Base-by-base conservation (phyloP, 768 basidiomycete species). In the Suillus alpinus region DNA sequence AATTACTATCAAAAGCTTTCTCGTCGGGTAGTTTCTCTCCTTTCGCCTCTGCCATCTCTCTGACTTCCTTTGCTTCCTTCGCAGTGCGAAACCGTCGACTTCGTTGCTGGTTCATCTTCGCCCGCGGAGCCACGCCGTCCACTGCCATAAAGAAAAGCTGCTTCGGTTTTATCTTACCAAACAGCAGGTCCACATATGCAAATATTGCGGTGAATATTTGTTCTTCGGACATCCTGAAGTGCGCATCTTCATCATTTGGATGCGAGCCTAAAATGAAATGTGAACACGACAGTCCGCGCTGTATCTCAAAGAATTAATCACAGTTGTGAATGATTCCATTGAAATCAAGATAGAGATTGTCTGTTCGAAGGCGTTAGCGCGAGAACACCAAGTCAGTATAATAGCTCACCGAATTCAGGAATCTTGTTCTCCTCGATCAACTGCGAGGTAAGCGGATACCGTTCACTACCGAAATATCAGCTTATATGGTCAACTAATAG, bases 31-130 rank as follows among this genome's bases (percentile, higher is more conserved):
- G 72, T 68, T 90, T 86, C 79, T 98, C 95, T 44, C 97, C 96
- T 66, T 92, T 94, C 56, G 83, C 78, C 72, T 86, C 83, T 2
- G 96, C 97, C 77, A 91, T 93, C 75, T 93, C 92, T 61, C 89
- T 78, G 39, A 91, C 77, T 73, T 98, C 94, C 66, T 83, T 89
- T 3, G 90, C 92, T 73, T 98, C 96, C 76, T 91, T 94, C 7
- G 95, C 95, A 0, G 95, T 94, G 59, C 96, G 81, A 79, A 98
- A 99, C 50, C 95, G 86, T 41, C 96, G 81, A 71, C 91, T 89
- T 20, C 96, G 87, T 71, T 98, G 96, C 75, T 98, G 96, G 72
- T 99, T 99, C 96, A 98, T 97, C 83, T 99, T 98, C 37, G 96
- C 96, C 50, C 96, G 81, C 4, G 96, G 96, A 0, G 96, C 96